These are phyloP conservation scores for Kondoa subrosea DNA, from an alignment of 768 basidiomycete species.

Conservation along the genomic window DNA sequence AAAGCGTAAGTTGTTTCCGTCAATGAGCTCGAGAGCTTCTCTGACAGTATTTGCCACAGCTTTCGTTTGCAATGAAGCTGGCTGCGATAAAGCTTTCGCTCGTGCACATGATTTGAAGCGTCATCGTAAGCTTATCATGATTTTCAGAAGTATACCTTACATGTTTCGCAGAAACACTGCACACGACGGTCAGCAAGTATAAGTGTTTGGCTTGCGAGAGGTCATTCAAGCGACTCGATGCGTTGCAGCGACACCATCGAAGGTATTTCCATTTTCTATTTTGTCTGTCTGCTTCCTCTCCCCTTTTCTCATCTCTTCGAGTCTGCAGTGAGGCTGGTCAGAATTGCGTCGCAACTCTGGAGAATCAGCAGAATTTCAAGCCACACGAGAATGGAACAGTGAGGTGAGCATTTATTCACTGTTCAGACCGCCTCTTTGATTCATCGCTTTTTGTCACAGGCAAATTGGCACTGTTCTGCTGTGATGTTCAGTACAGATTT, in stretches of 20 bases:
- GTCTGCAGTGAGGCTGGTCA: conserved; percentile 1
- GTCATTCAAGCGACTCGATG: conserved; percentile 11
- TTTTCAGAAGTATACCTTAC: neutral
- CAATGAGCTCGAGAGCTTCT: too few relatives aligned
- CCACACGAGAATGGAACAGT: neutral
- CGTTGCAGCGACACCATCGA: conserved; percentile 4
- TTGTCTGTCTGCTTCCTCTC: neutral
- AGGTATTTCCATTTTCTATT: neutral
- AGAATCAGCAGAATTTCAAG: neutral
- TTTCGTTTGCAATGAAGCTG: neutral
- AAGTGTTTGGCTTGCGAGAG: conserved; percentile 8
- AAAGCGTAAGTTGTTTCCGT: too few relatives aligned
- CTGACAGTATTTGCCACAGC: neutral
- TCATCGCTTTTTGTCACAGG: too few relatives aligned
- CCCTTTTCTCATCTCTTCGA: neutral
- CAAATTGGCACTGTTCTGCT: too few relatives aligned
- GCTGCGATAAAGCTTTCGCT: conserved; percentile 14
- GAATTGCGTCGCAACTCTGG: neutral
- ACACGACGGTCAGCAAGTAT: conserved; percentile 7
- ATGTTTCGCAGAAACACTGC: neutral
- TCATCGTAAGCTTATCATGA: neutral
- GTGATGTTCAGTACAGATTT: too few relatives aligned
- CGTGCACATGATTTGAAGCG: conserved; percentile 19
- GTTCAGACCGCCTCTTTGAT: too few relatives aligned
- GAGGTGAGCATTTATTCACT: too few relatives aligned